Conservation (phyloP, 495 filamentous ascomycete genomes). For the Collariella sp. region DNA sequence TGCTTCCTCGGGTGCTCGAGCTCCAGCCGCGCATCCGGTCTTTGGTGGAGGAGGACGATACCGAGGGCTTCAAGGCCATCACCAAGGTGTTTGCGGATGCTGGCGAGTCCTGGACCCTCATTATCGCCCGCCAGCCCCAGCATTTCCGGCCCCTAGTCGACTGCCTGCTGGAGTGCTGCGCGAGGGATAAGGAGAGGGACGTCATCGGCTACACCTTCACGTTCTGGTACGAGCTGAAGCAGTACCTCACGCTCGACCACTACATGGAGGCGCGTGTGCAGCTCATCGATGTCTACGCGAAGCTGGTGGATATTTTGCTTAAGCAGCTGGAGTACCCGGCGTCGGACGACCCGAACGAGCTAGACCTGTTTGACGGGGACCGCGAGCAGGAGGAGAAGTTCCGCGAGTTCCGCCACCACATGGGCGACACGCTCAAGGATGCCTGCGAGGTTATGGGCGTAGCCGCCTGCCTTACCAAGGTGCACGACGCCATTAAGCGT, state of each 20-base stretch:
- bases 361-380: constrained; percentile 90
- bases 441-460: constrained; percentile 93
- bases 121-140: constrained; percentile 72
- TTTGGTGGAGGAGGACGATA: constrained; percentile 69
- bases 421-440: constrained; percentile 98
- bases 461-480: constrained; percentile 79
- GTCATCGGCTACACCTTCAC: constrained; percentile 85
- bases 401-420: constrained; percentile 87
- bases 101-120: constrained; percentile 85
- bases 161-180: constrained; percentile 80
- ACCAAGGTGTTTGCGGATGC: constrained; percentile 88
- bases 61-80: constrained; percentile 79
- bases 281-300: constrained; percentile 69
- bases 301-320: constrained; percentile 88
- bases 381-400: constrained; percentile 96
- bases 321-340: constrained; percentile 82
- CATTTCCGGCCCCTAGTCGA: constrained; percentile 85
- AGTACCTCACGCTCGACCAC: constrained; percentile 81
- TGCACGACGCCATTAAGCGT: constrained; percentile 69
- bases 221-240: constrained; percentile 98
- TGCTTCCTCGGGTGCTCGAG: constrained; percentile 77
- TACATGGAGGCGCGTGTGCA: constrained; percentile 73
- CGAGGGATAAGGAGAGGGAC: constrained; percentile 77
- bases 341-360: constrained; percentile 61
- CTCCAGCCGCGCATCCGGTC: constrained; percentile 70